Percentiles rank a stretch among this genome's conserved stretches.
These are phyloP conservation scores for Verticillium zaregamsianum DNA, from an alignment of 2,329 filamentous ascomycete species.

Conservation along the genomic window DNA sequence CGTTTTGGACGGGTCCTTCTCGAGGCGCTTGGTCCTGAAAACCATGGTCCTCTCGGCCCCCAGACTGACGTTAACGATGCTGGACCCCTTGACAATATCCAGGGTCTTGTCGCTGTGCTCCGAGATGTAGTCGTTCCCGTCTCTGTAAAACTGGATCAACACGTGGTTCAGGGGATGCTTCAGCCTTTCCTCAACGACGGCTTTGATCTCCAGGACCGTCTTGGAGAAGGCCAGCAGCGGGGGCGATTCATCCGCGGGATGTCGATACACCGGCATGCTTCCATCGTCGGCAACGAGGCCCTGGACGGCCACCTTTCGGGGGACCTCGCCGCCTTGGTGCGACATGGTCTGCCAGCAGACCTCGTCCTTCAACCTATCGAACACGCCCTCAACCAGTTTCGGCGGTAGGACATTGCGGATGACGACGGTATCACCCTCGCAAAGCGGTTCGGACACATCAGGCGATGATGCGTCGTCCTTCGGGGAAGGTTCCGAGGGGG, in stretches of 20 bases:
- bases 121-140: conserved; percentile 84
- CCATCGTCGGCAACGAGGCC: conserved; percentile 66
- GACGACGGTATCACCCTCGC: conserved; percentile 77
- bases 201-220: conserved; percentile 64
- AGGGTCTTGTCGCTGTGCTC: conserved; percentile 97
- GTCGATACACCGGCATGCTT: conserved; percentile 84
- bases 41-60: conserved; percentile 89
- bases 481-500: background rate
- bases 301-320: conserved; percentile 86
- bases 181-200: conserved; percentile 64
- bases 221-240: conserved; percentile 72
- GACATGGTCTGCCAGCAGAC: conserved; percentile 89
- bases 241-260: conserved; percentile 85
- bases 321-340: conserved; percentile 87
- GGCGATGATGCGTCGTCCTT: background rate
- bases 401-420: conserved; percentile 64
- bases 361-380: conserved; percentile 67
- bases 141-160: conserved; percentile 89
- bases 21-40: conserved; percentile 72
- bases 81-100: conserved; percentile 77
- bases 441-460: conserved; percentile 40
- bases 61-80: conserved; percentile 90
- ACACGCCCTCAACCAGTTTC: conserved; percentile 54
- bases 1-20: conserved; percentile 31
- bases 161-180: conserved; percentile 86